These are phyloP conservation scores for Circinella umbellata DNA, from an alignment of 371 early-diverging fungal genomes.

Conservation along the genomic window DNA sequence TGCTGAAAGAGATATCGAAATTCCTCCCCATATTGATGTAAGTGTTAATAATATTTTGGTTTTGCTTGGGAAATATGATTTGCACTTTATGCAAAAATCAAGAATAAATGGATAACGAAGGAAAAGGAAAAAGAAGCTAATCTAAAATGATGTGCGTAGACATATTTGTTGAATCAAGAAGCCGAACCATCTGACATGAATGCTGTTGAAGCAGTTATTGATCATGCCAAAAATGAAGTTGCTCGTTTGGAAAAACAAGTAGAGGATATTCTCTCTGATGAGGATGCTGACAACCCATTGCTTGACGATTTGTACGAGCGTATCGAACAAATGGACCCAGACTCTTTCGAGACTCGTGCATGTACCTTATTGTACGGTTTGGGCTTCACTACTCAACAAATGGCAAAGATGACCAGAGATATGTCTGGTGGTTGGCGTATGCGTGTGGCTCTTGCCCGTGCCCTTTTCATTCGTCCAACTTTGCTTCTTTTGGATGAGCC, in stretches of 20 bases:
- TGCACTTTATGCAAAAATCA: no score
- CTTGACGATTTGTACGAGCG: constrained; percentile 96
- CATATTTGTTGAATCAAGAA: constrained; percentile 94
- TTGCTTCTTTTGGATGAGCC: constrained; percentile 98
- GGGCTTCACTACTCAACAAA: constrained; percentile 89
- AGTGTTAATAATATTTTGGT: constrained; percentile 20
- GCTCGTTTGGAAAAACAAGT: constrained; percentile 89
- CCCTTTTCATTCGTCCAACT: constrained; percentile 96
- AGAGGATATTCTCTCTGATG: constrained; percentile 86
- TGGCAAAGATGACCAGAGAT: constrained; percentile 89
- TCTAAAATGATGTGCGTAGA: constrained; percentile 42
- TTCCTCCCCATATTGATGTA: constrained; percentile 96
- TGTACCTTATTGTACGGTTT: constrained; percentile 92
- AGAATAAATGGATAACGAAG: background rate
- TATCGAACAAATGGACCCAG: constrained; percentile 89
- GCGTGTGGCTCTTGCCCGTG: constrained; percentile 97
- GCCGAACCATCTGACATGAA: constrained; percentile 92
- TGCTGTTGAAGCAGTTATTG: constrained; percentile 91
- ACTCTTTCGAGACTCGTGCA: constrained; percentile 95
- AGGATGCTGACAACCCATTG: constrained; percentile 85
- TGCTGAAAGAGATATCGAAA: constrained; percentile 93
- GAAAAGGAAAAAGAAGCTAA: background rate
- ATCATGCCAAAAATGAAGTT: constrained; percentile 88
- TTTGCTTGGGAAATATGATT: constrained; percentile 2
- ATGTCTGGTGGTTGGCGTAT: constrained; percentile 99